These are phyloP conservation scores for Colletotrichum lindemuthianum DNA, from an alignment of 2,329 filamentous ascomycete genomes.

Conservation along the genomic window DNA sequence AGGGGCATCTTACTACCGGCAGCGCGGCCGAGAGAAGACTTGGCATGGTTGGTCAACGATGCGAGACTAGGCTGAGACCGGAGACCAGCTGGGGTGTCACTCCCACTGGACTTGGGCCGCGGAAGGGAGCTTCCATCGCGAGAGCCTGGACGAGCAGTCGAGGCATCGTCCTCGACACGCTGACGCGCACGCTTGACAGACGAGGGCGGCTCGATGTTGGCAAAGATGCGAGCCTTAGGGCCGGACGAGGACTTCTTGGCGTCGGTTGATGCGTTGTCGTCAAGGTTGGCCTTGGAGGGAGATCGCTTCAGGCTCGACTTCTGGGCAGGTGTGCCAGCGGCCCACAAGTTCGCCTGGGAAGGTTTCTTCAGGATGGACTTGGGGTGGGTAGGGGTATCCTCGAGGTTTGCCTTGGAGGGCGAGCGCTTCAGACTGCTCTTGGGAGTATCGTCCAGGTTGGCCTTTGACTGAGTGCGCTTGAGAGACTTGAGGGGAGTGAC, in stretches of 20 bases:
- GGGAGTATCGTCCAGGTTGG: slow-evolving; percentile 50
- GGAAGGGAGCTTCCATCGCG: slow-evolving; percentile 61
- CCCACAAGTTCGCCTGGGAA: slow-evolving; percentile 44
- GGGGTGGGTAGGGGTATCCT: slow-evolving; percentile 40
- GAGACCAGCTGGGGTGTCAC: slow-evolving; percentile 47
- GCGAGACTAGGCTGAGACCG: slow-evolving; percentile 61
- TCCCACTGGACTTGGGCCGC: slow-evolving; percentile 56
- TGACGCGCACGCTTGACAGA: slow-evolving; percentile 78
- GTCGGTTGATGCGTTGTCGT: slow-evolving; percentile 63
- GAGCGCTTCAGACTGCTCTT: slow-evolving; percentile 47
- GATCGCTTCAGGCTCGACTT: slow-evolving; percentile 51
- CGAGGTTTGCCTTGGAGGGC: slow-evolving; percentile 46
- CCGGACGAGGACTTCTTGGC: slow-evolving; percentile 40
- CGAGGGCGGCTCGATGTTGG: slow-evolving; percentile 44
- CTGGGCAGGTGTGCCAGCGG: slow-evolving; percentile 37
- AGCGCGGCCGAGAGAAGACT: slow-evolving; percentile 74
- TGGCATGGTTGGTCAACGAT: slow-evolving; percentile 80
- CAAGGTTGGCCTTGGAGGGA: slow-evolving; percentile 70
- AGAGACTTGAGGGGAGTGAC: slow-evolving; percentile 57
- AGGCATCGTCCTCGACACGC: slow-evolving; percentile 73
- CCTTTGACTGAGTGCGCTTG: slow-evolving; percentile 58
- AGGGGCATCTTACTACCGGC: slow-evolving; percentile 65
- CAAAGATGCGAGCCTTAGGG: slow-evolving; percentile 32
- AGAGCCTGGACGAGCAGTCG: slow-evolving; percentile 70
- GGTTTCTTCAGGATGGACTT: slow-evolving; percentile 58